Conservation (phyloP, 768 basidiomycete species). For the Agaricus sinodeliciosus region DNA sequence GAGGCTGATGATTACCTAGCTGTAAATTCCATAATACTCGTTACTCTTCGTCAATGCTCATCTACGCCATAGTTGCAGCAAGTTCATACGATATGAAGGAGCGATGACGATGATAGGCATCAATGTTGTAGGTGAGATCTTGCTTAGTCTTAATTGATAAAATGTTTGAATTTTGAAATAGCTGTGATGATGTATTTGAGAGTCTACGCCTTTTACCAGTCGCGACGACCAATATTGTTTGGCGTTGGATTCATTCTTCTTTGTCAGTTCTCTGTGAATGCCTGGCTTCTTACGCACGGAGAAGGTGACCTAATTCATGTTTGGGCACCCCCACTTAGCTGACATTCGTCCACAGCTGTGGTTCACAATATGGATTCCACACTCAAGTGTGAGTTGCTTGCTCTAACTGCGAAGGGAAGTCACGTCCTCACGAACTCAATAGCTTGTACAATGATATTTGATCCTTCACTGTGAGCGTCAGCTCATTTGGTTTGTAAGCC, state of each 20-base stretch:
- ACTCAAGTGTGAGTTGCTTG: slow-evolving; percentile 22
- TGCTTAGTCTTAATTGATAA: background rate
- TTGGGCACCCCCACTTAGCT: background rate
- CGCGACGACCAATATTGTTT: slow-evolving; percentile 21
- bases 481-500: background rate
- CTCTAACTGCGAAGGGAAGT: background rate
- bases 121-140: slow-evolving; percentile 31
- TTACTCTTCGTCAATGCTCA: background rate
- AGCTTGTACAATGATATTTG: slow-evolving; percentile 38
- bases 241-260: slow-evolving; percentile 28
- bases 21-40: background rate
- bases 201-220: slow-evolving; percentile 31
- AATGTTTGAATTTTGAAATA: slow-evolving; percentile 1
- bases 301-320: slow-evolving; percentile 29
- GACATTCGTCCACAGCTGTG: slow-evolving; percentile 23
- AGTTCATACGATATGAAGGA: slow-evolving; percentile 46
- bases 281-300: slow-evolving; percentile 47
- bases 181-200: slow-evolving; percentile 52
- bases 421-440: background rate
- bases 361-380: slow-evolving; percentile 29
- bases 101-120: slow-evolving; percentile 47
- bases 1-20: background rate
- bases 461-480: slow-evolving; percentile 26
- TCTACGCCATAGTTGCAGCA: slow-evolving; percentile 25
- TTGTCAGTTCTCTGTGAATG: slow-evolving; percentile 38